Percentiles rank a stretch among this genome's conserved stretches.
phyloP scores from a whole-genome alignment of 768 basidiomycete species.

The Grammothele lineata region DNA sequence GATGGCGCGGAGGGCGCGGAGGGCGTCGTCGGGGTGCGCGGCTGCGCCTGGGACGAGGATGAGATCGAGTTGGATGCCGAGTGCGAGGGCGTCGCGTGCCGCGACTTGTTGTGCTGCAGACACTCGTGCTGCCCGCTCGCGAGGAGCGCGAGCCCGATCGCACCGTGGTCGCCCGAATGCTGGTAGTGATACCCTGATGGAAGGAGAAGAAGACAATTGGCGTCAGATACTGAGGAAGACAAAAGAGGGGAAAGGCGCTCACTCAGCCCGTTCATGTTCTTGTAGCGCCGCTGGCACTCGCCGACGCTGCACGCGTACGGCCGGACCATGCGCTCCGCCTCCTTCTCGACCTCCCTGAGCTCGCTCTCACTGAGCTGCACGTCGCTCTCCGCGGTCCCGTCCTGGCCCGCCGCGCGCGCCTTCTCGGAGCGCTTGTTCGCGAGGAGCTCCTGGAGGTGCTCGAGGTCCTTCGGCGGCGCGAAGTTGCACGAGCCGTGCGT shows the following conservation, averaged over 20 bases:
- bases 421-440: slow-evolving; percentile 42
- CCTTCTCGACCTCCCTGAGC: slow-evolving; percentile 69
- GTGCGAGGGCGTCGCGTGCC: slow-evolving; percentile 21
- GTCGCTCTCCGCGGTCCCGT: slow-evolving; percentile 20
- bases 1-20: not conserved
- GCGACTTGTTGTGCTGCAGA: slow-evolving; percentile 29
- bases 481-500: slow-evolving; percentile 93
- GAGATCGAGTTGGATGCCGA: slow-evolving; percentile 8
- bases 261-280: slow-evolving; percentile 97
- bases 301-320: slow-evolving; percentile 91
- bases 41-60: not conserved
- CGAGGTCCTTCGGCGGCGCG: slow-evolving; percentile 81
- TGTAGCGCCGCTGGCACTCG: slow-evolving; percentile 84
- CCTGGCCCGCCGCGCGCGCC: slow-evolving; percentile 17
- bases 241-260: slow-evolving; percentile 13
- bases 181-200: slow-evolving; percentile 80
- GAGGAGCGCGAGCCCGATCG: slow-evolving; percentile 78
- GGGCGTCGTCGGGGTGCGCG: slow-evolving; percentile 9
- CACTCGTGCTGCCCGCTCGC: slow-evolving; percentile 70
- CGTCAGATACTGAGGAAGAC: not conserved
- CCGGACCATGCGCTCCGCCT: slow-evolving; percentile 76
- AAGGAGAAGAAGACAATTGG: slow-evolving; percentile 3
- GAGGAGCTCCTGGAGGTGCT: slow-evolving; percentile 70
- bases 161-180: slow-evolving; percentile 94
- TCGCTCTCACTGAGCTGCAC: slow-evolving; percentile 49